phyloP scores from a whole-genome alignment of 1,139 yeast genomes.

The Pichia cactophila region DNA sequence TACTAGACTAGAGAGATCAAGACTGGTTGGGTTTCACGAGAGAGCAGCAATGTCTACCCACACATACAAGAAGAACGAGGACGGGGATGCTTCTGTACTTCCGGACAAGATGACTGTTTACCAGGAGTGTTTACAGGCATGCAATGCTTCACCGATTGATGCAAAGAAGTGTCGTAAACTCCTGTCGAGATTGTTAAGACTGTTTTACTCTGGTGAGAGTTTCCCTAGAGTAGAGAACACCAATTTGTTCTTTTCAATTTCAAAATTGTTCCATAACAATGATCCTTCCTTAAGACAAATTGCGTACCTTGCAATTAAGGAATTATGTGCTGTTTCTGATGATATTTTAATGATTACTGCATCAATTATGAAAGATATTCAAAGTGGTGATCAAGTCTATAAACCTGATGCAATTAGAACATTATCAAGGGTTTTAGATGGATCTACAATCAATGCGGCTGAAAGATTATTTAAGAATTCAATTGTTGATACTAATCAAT shows the following conservation, averaged over 20 bases:
- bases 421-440: slow-evolving; percentile 80
- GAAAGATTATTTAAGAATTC: slow-evolving; percentile 91
- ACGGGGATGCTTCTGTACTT: slow-evolving; percentile 51
- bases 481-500: slow-evolving; percentile 84
- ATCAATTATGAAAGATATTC: slow-evolving; percentile 95
- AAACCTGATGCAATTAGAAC: slow-evolving; percentile 96
- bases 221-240: slow-evolving; percentile 91
- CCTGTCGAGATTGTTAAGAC: slow-evolving; percentile 63
- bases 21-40: too few species aligned
- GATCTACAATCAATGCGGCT: slow-evolving; percentile 86
- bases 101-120: slow-evolving; percentile 97
- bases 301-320: slow-evolving; percentile 91
- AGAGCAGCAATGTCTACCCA: slow-evolving; percentile 56
- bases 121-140: slow-evolving; percentile 90
- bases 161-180: slow-evolving; percentile 79
- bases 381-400: slow-evolving; percentile 75
- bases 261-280: slow-evolving; percentile 90
- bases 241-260: slow-evolving; percentile 83
- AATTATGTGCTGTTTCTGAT: slow-evolving; percentile 73
- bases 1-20: background rate
- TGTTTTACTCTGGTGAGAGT: slow-evolving; percentile 75
- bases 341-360: slow-evolving; percentile 97
- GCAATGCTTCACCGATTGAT: slow-evolving; percentile 86
- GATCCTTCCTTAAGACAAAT: slow-evolving; percentile 87
- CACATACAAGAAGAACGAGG: slow-evolving; percentile 79